These are phyloP conservation scores for Ceratocystis cacaofunesta DNA, from an alignment of 2,329 filamentous ascomycete species.

Conservation along the genomic window DNA sequence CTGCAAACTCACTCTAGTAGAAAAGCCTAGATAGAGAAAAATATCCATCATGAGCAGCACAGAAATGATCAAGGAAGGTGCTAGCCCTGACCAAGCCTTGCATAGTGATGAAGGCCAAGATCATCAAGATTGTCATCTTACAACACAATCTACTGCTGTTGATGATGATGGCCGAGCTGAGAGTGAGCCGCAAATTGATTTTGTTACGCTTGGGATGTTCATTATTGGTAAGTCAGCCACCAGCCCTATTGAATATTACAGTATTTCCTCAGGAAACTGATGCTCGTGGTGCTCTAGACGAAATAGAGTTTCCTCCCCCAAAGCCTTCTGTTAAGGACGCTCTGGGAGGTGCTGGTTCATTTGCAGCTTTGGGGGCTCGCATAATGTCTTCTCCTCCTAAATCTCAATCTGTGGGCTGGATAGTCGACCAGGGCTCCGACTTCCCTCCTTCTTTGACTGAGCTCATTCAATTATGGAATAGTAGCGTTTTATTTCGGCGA, in stretches of 20 bases:
- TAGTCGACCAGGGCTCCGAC: constrained; percentile 78
- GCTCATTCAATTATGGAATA: constrained; percentile 60
- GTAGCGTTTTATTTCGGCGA: constrained; percentile 53
- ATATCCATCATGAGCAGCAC: background rate
- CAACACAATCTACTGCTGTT: background rate
- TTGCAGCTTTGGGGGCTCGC: constrained; percentile 74
- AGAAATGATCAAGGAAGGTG: background rate
- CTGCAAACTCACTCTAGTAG: background rate
- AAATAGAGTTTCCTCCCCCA: constrained; percentile 71
- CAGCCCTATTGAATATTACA: background rate
- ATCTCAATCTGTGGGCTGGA: constrained; percentile 66
- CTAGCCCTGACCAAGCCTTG: background rate
- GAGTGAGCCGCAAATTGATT: constrained; percentile 33
- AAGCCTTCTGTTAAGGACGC: constrained; percentile 56
- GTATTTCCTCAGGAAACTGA: background rate
- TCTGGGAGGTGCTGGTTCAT: constrained; percentile 79
- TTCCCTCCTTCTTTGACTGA: constrained; percentile 55
- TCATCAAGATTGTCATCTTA: background rate
- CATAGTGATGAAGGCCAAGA: background rate
- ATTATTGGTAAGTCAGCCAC: constrained; percentile 44
- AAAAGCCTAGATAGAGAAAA: background rate
- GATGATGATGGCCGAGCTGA: background rate
- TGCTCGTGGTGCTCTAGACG: constrained; percentile 42
- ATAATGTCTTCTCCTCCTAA: constrained; percentile 56
- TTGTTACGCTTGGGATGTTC: constrained; percentile 59